These are phyloP conservation scores for Aspergillus aculeatinus DNA, from an alignment of 2,329 filamentous ascomycete species.

Conservation along the genomic window DNA sequence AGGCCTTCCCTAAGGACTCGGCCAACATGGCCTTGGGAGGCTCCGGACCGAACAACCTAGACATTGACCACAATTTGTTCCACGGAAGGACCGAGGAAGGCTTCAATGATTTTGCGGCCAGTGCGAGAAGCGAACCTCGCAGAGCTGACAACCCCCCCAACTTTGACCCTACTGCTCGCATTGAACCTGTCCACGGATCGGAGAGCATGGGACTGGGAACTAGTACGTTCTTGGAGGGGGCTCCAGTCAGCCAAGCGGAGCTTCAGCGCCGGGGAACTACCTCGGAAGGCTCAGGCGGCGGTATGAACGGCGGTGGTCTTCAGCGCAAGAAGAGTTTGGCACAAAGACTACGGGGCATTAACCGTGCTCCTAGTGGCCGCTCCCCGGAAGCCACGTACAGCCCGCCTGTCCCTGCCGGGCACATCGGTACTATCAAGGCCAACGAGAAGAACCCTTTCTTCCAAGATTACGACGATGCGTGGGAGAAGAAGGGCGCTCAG, in stretches of 20 bases:
- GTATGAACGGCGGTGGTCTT: constrained; percentile 56
- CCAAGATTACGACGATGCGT: constrained; percentile 70
- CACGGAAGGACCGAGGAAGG: constrained; percentile 84
- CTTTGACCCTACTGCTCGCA: constrained; percentile 68
- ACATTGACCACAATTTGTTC: constrained; percentile 82
- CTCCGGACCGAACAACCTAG: constrained; percentile 75
- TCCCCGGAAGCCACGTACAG: constrained; percentile 52
- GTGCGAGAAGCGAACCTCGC: constrained; percentile 32
- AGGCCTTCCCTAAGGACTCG: constrained; percentile 90
- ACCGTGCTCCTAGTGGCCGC: constrained; percentile 62
- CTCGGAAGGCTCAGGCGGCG: constrained; percentile 50
- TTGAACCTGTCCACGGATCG: constrained; percentile 77
- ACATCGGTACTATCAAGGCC: constrained; percentile 33
- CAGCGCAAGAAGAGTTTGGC: constrained; percentile 93
- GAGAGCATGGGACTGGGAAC: constrained; percentile 83
- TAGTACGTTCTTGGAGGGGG: constrained; percentile 92
- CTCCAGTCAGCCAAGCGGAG: constrained; percentile 77
- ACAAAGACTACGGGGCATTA: constrained; percentile 83
- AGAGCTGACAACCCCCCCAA: constrained; percentile 38
- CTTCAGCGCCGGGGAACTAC: constrained; percentile 75
- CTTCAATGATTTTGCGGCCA: constrained; percentile 72
- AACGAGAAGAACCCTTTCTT: constrained; percentile 76
- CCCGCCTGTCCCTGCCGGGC: constrained; percentile 27
- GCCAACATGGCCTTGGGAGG: constrained; percentile 91
- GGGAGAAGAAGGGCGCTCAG: constrained; percentile 62